Base-by-base conservation (phyloP, 2,329 filamentous ascomycete species). In the Talaromyces amestolkiae region DNA sequence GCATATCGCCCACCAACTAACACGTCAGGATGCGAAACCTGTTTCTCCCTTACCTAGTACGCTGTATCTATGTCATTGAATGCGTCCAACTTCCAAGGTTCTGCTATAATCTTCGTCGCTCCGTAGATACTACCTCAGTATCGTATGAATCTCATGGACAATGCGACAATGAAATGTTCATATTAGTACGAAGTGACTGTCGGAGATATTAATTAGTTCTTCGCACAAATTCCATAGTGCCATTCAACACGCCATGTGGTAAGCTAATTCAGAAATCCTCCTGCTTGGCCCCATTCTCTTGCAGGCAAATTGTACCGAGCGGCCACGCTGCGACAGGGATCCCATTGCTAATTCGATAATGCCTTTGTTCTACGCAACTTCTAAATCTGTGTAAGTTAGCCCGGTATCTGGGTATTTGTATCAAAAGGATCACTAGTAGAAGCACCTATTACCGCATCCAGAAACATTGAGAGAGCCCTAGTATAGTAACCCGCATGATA, bases 261-360 rank as follows among this genome's bases (percentile, higher is more conserved):
- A 19, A 19, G 17, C 17, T 27, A 27, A 31, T 7, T 31, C 5
- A n/a, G 45, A 22, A 27, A 35, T 56, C 54, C 53, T 47, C 43
- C 27, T 5, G 41, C 39, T 37, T 54, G 31, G 19, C 33, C 24
- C 35, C 63, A 17, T 53, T 47, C 54, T 17, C 24, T 60, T 56
- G 24, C 56, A 59, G 63, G 19, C 33, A 37, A 37, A 56, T 56
- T 56, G 53, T 33, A 37, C 53, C 33, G 19, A 27, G 63, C 63
- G 63, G 56, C 63, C 63, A 64, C 63, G 63, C 63, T 64, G 41
- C 54, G 54, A 64, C 63, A 64, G 54, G 63, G 63, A 60, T 64
- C n/a, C 13, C 3, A 24, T 54, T 51, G n/a, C n/a, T 19, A 37
- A 37, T 37, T 19, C 33, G 31, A 37, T 24, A 56, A 39, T 56